Conservation (phyloP, 2,329 filamentous ascomycete genomes). For the Fusarium marasasianum region DNA sequence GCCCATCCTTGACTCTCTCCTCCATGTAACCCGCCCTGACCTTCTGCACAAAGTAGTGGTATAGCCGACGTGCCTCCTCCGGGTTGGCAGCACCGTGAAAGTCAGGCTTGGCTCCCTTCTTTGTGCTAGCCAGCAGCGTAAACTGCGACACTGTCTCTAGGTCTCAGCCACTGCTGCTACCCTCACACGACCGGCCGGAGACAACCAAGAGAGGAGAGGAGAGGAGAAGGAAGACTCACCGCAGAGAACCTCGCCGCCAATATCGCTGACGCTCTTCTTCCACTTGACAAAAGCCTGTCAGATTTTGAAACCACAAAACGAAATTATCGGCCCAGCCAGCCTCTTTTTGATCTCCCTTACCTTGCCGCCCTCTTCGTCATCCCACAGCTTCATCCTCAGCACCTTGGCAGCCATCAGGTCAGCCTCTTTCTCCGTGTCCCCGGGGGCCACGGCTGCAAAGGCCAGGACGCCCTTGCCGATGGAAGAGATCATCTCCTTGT, state of each 20-base stretch:
- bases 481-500: constrained; percentile 87
- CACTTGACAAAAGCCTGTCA: constrained; percentile 65
- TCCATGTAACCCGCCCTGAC: constrained; percentile 76
- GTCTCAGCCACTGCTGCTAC: background rate
- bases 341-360: constrained; percentile 53
- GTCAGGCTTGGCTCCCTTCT: constrained; percentile 94
- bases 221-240: constrained; percentile 61
- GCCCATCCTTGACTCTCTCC: constrained; percentile 89
- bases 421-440: constrained; percentile 89
- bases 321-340: background rate
- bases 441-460: constrained; percentile 88
- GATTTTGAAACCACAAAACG: constrained; percentile 1
- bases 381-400: constrained; percentile 91
- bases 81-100: constrained; percentile 89
- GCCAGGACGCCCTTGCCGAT: constrained; percentile 92
- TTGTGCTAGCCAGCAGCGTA: constrained; percentile 90
- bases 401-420: constrained; percentile 86
- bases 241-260: constrained; percentile 91
- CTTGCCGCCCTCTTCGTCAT: constrained; percentile 76
- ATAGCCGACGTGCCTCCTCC: constrained; percentile 81
- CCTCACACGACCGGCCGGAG: background rate
- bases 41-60: constrained; percentile 83
- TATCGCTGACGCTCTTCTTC: constrained; percentile 90
- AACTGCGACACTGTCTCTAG: constrained; percentile 89
- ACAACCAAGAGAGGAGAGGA: background rate